Evolutionary conservation across 2,329 filamentous ascomycete species (phyloP).

Genomic region (Nemania sp.): DNA sequence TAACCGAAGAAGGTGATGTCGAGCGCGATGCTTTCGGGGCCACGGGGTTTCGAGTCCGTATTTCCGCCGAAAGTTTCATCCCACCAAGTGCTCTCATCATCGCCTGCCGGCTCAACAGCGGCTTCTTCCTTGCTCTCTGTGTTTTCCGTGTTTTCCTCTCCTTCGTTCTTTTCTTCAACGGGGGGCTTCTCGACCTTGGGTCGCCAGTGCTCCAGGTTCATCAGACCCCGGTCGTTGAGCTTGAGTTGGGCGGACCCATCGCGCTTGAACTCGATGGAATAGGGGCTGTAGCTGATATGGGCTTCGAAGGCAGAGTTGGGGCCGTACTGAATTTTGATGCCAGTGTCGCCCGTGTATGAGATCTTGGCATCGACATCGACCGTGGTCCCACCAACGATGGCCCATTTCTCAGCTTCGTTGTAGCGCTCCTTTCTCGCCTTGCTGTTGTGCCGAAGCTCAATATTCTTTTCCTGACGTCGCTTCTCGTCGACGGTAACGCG

Average conservation of each 20-base stretch:
- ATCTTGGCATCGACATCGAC: constrained; percentile 74
- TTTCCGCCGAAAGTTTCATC: constrained; percentile 95
- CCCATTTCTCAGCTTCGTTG: constrained; percentile 87
- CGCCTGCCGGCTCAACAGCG: constrained; percentile 43
- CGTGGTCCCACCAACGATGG: constrained; percentile 79
- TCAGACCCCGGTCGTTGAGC: constrained; percentile 84
- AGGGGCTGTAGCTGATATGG: constrained; percentile 80
- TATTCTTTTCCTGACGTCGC: constrained; percentile 83
- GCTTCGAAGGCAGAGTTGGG: constrained; percentile 77
- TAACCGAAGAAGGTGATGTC: constrained; percentile 94
- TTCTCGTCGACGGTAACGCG: constrained; percentile 92
- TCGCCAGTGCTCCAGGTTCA: constrained; percentile 97
- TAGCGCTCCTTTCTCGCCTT: constrained; percentile 88
- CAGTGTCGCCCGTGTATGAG: constrained; percentile 65
- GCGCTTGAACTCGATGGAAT: constrained; percentile 83
- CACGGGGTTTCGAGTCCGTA: constrained; percentile 92
- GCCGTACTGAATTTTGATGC: constrained; percentile 80
- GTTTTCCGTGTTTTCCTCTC: constrained; percentile 51
- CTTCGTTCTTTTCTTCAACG: constrained; percentile 54
- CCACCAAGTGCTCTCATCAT: constrained; percentile 95
- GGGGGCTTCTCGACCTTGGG: constrained; percentile 72
- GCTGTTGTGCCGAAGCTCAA: constrained; percentile 84
- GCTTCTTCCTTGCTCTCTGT: constrained; percentile 48
- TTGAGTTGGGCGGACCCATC: constrained; percentile 82
- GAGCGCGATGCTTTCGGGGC: constrained; percentile 87